These are phyloP conservation scores for Trichoderma aggressivum DNA, from an alignment of 2,329 filamentous ascomycete species.

Conservation along the genomic window DNA sequence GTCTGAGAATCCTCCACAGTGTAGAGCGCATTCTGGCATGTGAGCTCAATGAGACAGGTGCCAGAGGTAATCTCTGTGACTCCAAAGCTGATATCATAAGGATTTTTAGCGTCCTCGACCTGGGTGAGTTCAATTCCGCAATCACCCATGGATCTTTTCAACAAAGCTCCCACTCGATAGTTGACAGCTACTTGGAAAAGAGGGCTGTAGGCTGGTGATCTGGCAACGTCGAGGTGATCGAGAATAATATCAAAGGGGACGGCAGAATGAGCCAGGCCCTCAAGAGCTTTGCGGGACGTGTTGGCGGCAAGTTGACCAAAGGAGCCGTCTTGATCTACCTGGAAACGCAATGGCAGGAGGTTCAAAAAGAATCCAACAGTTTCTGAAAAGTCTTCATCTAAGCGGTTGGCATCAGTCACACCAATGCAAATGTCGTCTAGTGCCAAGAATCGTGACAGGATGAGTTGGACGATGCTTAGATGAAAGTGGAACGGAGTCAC, in stretches of 20 bases:
- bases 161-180: background rate
- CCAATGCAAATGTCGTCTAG: background rate
- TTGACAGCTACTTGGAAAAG: background rate
- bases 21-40: background rate
- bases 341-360: background rate
- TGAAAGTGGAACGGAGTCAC: background rate
- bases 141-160: background rate
- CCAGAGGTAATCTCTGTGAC: background rate
- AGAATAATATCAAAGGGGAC: background rate
- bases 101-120: background rate
- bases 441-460: background rate
- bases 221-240: background rate
- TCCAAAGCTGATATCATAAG: background rate
- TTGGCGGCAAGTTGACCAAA: background rate
- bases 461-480: background rate
- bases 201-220: background rate
- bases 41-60: background rate
- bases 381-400: background rate
- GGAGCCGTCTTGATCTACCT: background rate
- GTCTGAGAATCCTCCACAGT: background rate
- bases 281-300: background rate
- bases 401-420: background rate
- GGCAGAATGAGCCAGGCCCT: background rate
- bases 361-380: background rate
- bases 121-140: background rate